Conservation (phyloP, 192 early-diverging fungal genomes). For the Martensiomyces pterosporus region DNA sequence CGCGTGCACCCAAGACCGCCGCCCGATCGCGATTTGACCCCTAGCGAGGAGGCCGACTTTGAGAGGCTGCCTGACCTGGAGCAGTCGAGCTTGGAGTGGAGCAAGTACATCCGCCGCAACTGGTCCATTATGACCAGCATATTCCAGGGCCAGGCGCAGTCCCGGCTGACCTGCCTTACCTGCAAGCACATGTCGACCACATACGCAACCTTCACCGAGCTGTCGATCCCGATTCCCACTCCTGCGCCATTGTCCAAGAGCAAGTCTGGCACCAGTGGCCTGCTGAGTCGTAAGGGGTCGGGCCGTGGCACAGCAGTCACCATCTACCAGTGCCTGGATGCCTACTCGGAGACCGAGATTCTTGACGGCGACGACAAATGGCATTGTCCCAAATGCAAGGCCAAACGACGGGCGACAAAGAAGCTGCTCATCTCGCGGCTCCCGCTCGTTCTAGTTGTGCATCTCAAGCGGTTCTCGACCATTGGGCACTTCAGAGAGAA, state of each 20-base stretch:
- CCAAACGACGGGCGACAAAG: conserved; percentile 70
- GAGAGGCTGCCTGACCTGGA: conserved; percentile 63
- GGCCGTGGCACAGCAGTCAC: conserved; percentile 17
- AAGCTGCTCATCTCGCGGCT: conserved; percentile 70
- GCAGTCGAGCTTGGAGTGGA: conserved; percentile 68
- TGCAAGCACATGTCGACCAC: conserved; percentile 55
- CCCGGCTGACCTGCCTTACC: conserved; percentile 35
- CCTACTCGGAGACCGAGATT: conserved; percentile 79
- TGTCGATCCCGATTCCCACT: conserved; percentile 83
- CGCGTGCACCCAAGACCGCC: conserved; percentile 48
- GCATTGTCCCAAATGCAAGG: conserved; percentile 83
- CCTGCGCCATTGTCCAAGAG: conserved; percentile 13
- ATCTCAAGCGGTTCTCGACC: conserved; percentile 91
- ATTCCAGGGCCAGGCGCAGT: conserved; percentile 72
- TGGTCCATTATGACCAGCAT: conserved; percentile 80
- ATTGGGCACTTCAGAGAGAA: conserved; percentile 92
- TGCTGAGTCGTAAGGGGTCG: no score
- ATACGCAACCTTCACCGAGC: conserved; percentile 87
- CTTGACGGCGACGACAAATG: conserved; percentile 90
- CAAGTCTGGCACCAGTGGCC: conserved; percentile 49
- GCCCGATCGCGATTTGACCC: conserved; percentile 40
- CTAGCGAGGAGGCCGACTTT: conserved; percentile 55
- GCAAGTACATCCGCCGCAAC: conserved; percentile 67
- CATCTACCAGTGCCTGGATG: conserved; percentile 81
- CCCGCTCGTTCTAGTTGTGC: conserved; percentile 87